These are phyloP conservation scores for Colletotrichum salicis DNA, from an alignment of 2,329 filamentous ascomycete genomes.

Conservation along the genomic window DNA sequence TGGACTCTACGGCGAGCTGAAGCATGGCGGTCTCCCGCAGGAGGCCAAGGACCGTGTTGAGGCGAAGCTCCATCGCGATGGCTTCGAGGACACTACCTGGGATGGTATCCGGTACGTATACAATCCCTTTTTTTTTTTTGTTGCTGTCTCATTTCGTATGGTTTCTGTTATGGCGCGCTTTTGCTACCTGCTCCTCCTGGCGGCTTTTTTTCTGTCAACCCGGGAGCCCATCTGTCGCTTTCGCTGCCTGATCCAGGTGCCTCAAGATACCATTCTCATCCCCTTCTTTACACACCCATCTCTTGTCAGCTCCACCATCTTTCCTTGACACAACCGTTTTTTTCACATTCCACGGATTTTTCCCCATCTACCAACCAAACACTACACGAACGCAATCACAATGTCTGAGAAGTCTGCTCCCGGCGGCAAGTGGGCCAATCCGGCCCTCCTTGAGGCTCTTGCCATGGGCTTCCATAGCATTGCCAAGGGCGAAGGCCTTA, in stretches of 20 bases:
- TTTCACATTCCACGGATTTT: not conserved
- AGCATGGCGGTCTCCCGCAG: conserved; percentile 41
- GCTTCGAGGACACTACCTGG: conserved; percentile 52
- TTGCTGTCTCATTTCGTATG: too few species aligned
- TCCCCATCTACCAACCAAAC: conserved; percentile 34
- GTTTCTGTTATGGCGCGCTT: not conserved
- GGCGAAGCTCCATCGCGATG: conserved; percentile 44
- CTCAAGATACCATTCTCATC: not conserved
- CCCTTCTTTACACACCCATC: not conserved
- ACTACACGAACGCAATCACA: not conserved
- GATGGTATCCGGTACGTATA: conserved; percentile 56
- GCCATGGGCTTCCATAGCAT: conserved; percentile 45
- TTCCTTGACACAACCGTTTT: not conserved
- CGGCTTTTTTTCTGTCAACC: not conserved
- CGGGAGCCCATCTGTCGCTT: not conserved
- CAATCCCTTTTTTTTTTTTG: conserved; percentile 10
- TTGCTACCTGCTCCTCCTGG: not conserved
- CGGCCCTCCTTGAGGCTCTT: conserved; percentile 47
- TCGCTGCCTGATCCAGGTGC: not conserved
- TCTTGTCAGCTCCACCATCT: not conserved
- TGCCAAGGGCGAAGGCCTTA: conserved; percentile 42
- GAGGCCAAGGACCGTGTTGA: conserved; percentile 45
- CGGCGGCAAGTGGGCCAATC: conserved; percentile 45
- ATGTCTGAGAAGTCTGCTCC: conserved; percentile 7
- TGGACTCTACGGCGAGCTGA: conserved; percentile 45